Conservation (phyloP, 768 basidiomycete genomes). For the Russula dissimulans region DNA sequence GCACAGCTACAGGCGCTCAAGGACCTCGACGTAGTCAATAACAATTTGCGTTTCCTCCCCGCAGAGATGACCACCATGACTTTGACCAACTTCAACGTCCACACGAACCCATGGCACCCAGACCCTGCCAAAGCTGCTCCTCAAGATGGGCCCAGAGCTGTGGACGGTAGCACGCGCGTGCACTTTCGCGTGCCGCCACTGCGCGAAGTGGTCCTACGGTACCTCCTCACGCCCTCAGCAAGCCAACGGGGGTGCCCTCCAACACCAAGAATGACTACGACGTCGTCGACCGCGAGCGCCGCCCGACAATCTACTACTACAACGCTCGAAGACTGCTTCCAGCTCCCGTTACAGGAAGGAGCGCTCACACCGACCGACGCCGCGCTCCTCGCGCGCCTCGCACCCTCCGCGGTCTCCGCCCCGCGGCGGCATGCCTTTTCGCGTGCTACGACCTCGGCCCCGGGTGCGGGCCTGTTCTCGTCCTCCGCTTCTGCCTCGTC, state of each 20-base stretch:
- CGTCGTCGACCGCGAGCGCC: background rate
- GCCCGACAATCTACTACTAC: slow-evolving; percentile 4
- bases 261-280: background rate
- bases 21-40: slow-evolving; percentile 16
- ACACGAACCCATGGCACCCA: slow-evolving; percentile 17
- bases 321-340: slow-evolving; percentile 11
- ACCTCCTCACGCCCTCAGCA: slow-evolving; percentile 11
- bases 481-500: background rate
- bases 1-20: slow-evolving; percentile 12
- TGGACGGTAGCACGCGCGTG: background rate
- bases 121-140: background rate
- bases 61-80: slow-evolving; percentile 16
- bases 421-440: slow-evolving; percentile 11
- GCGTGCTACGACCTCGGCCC: slow-evolving; percentile 10
- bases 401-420: slow-evolving; percentile 9
- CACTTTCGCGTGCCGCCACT: slow-evolving; percentile 13
- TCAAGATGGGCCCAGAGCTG: background rate
- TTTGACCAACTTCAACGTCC: slow-evolving; percentile 12
- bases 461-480: slow-evolving; percentile 2
- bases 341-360: slow-evolving; percentile 12
- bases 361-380: slow-evolving; percentile 8
- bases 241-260: background rate
- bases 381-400: slow-evolving; percentile 7
- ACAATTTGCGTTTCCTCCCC: slow-evolving; percentile 16
- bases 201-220: slow-evolving; percentile 16